A percentile compares a stretch with the other conserved stretches of the same genome.
Conservation (phyloP, 2,329 filamentous ascomycete species). For the Akanthomyces uredinophilus region DNA sequence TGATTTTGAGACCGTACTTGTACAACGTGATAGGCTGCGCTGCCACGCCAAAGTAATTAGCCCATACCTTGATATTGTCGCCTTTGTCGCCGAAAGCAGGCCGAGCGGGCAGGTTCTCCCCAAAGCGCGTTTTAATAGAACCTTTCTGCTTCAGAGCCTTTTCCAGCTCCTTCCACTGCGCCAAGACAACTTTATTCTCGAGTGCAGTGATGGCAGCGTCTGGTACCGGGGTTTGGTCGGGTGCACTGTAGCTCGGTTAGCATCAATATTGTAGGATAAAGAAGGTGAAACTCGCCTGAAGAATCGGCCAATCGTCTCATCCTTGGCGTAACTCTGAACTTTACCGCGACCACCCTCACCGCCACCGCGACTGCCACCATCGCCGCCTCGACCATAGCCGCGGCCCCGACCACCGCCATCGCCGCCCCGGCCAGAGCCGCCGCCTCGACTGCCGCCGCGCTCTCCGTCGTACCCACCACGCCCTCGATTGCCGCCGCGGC, state of each 20-base stretch:
- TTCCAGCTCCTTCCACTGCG: slow-evolving; percentile 19
- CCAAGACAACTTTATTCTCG: slow-evolving; percentile 36
- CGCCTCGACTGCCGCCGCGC: slow-evolving; percentile 18
- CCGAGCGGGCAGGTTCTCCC: slow-evolving; percentile 37
- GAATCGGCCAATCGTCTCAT: neutral
- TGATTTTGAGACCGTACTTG: slow-evolving; percentile 42
- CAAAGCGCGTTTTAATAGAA: slow-evolving; percentile 13
- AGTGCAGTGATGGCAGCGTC: slow-evolving; percentile 29
- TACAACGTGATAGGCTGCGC: slow-evolving; percentile 33
- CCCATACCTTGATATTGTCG: slow-evolving; percentile 40
- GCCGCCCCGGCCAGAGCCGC: slow-evolving; percentile 18
- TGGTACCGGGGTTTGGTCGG: slow-evolving; percentile 18
- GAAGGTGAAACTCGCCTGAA: slow-evolving; percentile 7
- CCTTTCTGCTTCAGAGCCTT: slow-evolving; percentile 5
- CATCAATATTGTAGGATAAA: neutral
- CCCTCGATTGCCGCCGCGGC: slow-evolving; percentile 10
- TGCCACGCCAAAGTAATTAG: slow-evolving; percentile 49
- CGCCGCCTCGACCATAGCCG: slow-evolving; percentile 18
- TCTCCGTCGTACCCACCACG: slow-evolving; percentile 18
- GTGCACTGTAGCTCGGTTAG: neutral
- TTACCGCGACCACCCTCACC: slow-evolving; percentile 20
- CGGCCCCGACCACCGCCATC: slow-evolving; percentile 2
- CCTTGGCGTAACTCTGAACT: slow-evolving; percentile 15
- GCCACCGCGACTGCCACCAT: slow-evolving; percentile 20
- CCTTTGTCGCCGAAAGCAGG: slow-evolving; percentile 47